phyloP scores from a whole-genome alignment of 2,329 filamentous ascomycete species.

The Diaporthe ampelina region DNA sequence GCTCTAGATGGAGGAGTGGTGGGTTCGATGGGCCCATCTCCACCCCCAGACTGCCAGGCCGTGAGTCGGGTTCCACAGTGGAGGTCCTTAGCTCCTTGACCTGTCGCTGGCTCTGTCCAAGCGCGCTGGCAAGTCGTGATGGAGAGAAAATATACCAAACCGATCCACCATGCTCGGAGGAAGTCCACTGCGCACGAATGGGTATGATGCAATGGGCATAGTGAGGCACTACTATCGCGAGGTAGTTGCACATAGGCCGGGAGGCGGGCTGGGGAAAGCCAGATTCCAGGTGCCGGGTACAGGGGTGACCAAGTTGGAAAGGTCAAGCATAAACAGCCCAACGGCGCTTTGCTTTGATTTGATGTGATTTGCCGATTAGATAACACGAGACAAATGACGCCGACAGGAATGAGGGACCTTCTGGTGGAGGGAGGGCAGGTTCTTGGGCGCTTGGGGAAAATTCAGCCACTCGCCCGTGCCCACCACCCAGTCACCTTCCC shows the following conservation, averaged over 20 bases:
- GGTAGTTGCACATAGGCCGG: too few relatives aligned
- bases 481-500: conserved; percentile 1
- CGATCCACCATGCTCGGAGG: not conserved
- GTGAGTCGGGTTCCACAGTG: conserved; percentile 21
- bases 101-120: conserved; percentile 5
- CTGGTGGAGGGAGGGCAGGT: conserved; percentile 10
- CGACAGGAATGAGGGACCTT: conserved; percentile 22
- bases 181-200: not conserved
- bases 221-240: not conserved
- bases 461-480: conserved; percentile 14
- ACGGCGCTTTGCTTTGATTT: conserved; percentile 26
- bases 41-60: conserved; percentile 10
- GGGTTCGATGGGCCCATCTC: not conserved
- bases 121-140: not conserved
- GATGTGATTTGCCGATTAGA: conserved; percentile 24
- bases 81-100: not conserved
- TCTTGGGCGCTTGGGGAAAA: conserved; percentile 15
- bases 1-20: not conserved
- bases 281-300: conserved; percentile 6
- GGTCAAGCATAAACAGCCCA: conserved; percentile 21
- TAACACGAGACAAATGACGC: conserved; percentile 24
- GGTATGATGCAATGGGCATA: not conserved
- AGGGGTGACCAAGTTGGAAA: conserved; percentile 21
- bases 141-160: not conserved
- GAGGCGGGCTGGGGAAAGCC: not conserved